Percentiles rank a stretch among this genome's conserved stretches.
phyloP scores from a whole-genome alignment of 1,284 basidiomycete genomes.

The Tilletia horrida region DNA sequence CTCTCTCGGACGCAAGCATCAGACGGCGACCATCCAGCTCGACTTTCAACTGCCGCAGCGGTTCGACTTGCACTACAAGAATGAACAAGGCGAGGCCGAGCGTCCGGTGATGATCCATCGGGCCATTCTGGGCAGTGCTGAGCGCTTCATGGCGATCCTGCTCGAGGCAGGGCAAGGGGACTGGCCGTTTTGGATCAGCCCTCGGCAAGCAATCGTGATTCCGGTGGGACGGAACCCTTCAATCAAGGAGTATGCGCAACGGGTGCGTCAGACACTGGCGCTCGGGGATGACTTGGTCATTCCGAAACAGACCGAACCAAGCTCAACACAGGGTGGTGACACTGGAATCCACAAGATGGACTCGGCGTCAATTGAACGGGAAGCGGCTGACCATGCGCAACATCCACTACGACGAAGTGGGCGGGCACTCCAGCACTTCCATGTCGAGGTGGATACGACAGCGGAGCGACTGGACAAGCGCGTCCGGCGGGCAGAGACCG shows the following conservation, averaged over 20 bases:
- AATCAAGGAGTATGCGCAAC: conserved; percentile 28
- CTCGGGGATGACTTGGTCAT: conserved; percentile 22
- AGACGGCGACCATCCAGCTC: conserved; percentile 54
- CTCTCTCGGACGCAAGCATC: conserved; percentile 43
- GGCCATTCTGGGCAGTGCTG: conserved; percentile 52
- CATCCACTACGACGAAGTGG: conserved; percentile 19
- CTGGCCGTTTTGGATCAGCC: conserved; percentile 53
- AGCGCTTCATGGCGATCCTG: conserved; percentile 53
- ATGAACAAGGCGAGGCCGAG: conserved; percentile 21
- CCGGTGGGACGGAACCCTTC: conserved; percentile 28
- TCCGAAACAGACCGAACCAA: neutral
- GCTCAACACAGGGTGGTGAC: neutral
- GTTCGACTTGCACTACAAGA: conserved; percentile 44
- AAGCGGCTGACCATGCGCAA: neutral
- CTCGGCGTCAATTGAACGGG: neutral
- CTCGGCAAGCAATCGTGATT: conserved; percentile 47
- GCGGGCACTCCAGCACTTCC: conserved; percentile 40
- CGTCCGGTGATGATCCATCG: conserved; percentile 52
- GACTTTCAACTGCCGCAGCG: conserved; percentile 53
- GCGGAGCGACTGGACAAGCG: conserved; percentile 43
- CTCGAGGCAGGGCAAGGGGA: conserved; percentile 47
- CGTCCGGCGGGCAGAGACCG: conserved; percentile 41
- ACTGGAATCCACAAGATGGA: neutral
- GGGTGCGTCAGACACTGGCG: conserved; percentile 29
- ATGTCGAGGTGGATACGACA: conserved; percentile 45